Evolutionary conservation across 495 filamentous ascomycete genomes (phyloP), one percentile per base, ranked within the genome.

Genomic region (Lasiosphaeria miniovina): DNA sequence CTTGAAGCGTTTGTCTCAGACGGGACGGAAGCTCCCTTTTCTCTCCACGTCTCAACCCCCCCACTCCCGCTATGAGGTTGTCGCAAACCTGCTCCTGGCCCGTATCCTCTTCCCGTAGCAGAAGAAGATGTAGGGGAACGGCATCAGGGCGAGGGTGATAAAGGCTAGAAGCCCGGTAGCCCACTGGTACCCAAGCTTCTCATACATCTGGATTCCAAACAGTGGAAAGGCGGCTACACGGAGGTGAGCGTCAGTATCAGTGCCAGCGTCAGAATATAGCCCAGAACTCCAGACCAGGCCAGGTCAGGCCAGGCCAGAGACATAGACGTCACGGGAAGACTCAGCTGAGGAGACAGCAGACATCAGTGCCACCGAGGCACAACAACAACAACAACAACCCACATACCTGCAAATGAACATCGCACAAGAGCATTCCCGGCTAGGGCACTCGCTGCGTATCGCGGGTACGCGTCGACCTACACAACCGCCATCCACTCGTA

Each of bases 361-460:
- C 4, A n/a, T 52, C 54, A 43, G 53, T 48, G 81, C 63, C 53
- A 61, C 58, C 57, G 49, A 67, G 24, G 24, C 24, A 24, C 24
- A 24, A 24, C 24, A 24, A 24, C 24, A 24, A 24, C 24, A 24
- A 24, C 50, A 61, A 54, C 43, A 46, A 43, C 36, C 54, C 87
- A 92, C 64, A 85, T 85, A 68, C 90, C 93, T 60, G 87, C 93
- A 78, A 97, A 97, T 59, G 74, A 81, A 57, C 88, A 90, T 56
- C 94, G 82, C 50, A 88, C 82, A 72, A 96, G 91, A 53, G 84
- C 88, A 72, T 98, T 98, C 36, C 91, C 91, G 35, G 93, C 91
- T 62, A 97, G 76, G 6, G 92, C 91, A 49, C 84, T 88, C 33
- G 94, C 94, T 34, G 93, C 91, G 76, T 93, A 97, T 15, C 87